Evolutionary conservation across 495 filamentous ascomycete species (phyloP), one percentile per base, ranked within the genome.

Genomic region (Lepraria neglecta): DNA sequence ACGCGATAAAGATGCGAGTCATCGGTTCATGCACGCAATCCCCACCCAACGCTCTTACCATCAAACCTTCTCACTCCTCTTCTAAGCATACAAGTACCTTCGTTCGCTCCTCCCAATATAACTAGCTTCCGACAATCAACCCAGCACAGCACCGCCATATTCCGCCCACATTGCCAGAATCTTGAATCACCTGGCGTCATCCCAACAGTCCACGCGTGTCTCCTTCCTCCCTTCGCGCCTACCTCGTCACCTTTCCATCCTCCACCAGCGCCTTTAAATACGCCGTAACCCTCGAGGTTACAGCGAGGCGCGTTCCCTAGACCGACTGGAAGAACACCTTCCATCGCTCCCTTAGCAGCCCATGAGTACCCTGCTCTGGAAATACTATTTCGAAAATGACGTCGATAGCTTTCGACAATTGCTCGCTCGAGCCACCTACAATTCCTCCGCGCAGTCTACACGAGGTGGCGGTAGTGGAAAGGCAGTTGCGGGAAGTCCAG

Each of bases 351-450:
- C 72, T 62, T 67, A 68, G 70, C 75, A 71, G 76, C 87, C 86
- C 85, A 98, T 97, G 95, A 96, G 88, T 82, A 87, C 87, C 77
- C 84, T 88, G 78, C 84, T 98, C 71, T 97, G 94, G 92, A 89
- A 90, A 78, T 90, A 81, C 74, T 98, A 91, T 72, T 86, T 92
- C 76, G 87, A 95, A 81, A 88, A 96, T 85, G 90, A 98, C 79
- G 87, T 92, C 79, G 90, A 92, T 68, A 84, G 75, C 70, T 97
- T 98, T 78, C 84, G 86, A 77, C 85, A 85, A 73, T 80, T 91
- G 67, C 81, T 97, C 77, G 83, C 84, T 67, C 82, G 81, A 67
- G 81, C 84, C 71, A 75, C 76, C 71, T 76, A 81, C 68, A 70
- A 65, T 74, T 75, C 78, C 52, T 69, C 71, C 51, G 43, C 56